Base-by-base conservation (phyloP, 2,329 filamentous ascomycete species). In the Colletotrichum somersetense region DNA sequence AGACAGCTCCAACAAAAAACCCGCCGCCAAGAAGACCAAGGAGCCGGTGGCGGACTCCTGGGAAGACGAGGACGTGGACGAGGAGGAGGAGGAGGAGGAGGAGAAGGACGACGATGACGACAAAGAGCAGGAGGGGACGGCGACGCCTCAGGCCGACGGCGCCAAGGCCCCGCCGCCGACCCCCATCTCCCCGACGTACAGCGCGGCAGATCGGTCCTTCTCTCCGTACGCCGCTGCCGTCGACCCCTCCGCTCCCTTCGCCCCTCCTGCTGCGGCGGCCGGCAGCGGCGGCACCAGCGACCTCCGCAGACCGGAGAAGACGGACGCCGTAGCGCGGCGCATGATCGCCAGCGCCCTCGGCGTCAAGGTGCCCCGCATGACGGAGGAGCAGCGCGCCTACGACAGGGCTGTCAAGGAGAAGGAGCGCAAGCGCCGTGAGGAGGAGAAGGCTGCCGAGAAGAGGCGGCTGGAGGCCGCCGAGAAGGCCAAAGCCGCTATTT, bases 281-380 rank as follows among this genome's bases (percentile, higher is more conserved):
- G 59, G 59, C 7, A 58, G 62, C 7, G 38, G 42, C 12, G 33
- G 75, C 77, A 30, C 30, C 30, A 40, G 78, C 77, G 18, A 75
- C 76, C 6, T 42, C 75, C 76, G 76, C 67, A 85, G 93, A 50
- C 96, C 95, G 0, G 95, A 97, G 83, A 99, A 97, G 86, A 97
- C 95, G 74, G 97, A 97, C 73, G 94, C 95, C 0, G 94, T 97
- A 50, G 96, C 96, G 6, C 89, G 93, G 73, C 87, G 96, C 71
- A 88, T 99, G 89, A 98, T 99, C 80, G 95, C 94, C 0, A 93
- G 93, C 4, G 95, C 93, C 0, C 84, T 98, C 75, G 96, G 96
- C 0, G 89, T 98, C 66, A 90, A 91, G 78, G 90, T 91, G 44
- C 94, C 94, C 42, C 92, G 90, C 84, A 89, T 91, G 80, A 98